Conservation (phyloP, 306 rosid genomes). For the Lathyrus sativus region DNA sequence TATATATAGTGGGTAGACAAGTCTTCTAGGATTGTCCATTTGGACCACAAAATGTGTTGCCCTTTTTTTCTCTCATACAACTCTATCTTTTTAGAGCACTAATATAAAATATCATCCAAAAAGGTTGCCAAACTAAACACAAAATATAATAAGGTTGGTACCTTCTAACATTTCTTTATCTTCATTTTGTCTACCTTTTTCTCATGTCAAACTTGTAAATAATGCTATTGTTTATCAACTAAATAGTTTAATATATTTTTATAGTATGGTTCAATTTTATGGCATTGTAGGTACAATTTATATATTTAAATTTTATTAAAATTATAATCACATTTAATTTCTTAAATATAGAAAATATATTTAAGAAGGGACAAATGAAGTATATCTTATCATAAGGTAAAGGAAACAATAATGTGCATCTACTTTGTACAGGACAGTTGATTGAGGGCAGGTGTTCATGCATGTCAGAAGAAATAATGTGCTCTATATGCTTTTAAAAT, state of each 20-base stretch:
- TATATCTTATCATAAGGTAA: conserved; percentile 24
- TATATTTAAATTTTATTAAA: too few species aligned
- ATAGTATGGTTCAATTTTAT: too few species aligned
- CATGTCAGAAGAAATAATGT: neutral
- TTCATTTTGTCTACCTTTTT: conserved; percentile 16
- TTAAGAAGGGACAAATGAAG: conserved; percentile 11
- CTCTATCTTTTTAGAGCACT: conserved; percentile 39
- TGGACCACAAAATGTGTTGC: conserved; percentile 22
- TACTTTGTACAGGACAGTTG: conserved; percentile 24
- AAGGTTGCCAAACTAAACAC: conserved; percentile 29
- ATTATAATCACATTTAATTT: too few species aligned
- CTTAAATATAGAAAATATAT: too few species aligned
- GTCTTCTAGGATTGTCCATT: neutral
- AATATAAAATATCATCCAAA: conserved; percentile 27
- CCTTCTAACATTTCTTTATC: conserved; percentile 26
- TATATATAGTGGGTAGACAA: conserved; percentile 36
- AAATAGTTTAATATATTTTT: conserved; percentile 11
- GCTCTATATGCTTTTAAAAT: conserved; percentile 10
- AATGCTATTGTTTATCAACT: conserved; percentile 9
- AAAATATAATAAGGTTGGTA: conserved; percentile 24
- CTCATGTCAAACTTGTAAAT: neutral
- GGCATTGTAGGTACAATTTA: too few species aligned
- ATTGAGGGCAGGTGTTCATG: conserved; percentile 21
- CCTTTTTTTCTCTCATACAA: neutral
- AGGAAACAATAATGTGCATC: conserved; percentile 9